A percentile compares a stretch with the other conserved stretches of the same genome.
These are phyloP conservation scores for Trypanosoma brucei DNA, from an alignment of 208 protist species.

Conservation along the genomic window DNA sequence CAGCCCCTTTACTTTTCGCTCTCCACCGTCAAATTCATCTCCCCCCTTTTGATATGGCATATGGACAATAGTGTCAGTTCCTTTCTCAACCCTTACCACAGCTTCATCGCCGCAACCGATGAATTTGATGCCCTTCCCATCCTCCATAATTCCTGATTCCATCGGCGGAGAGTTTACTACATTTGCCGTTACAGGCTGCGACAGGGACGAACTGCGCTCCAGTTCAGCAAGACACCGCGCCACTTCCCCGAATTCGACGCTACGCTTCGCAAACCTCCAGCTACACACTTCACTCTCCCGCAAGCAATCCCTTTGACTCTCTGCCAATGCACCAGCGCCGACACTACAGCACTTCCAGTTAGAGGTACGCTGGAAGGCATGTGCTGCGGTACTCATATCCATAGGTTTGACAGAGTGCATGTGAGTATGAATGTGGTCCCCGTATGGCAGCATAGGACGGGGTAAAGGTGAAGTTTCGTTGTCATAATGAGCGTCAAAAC, in stretches of 20 bases:
- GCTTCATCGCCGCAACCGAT: no score
- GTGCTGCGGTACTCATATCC: constrained; percentile 9
- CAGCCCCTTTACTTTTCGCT: no score
- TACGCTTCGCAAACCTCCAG: constrained; percentile 29
- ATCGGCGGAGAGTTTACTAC: no score
- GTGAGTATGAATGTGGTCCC: not conserved
- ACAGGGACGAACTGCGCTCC: constrained; percentile 28
- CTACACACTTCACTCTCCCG: constrained; percentile 34
- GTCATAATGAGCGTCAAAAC: not conserved
- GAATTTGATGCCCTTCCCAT: no score
- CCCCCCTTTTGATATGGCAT: no score
- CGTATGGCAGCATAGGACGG: constrained; percentile 1
- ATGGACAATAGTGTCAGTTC: no score
- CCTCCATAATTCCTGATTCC: no score
- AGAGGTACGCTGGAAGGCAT: constrained; percentile 36
- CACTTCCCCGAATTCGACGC: constrained; percentile 41
- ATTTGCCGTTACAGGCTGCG: constrained; percentile 6
- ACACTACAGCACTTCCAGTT: constrained; percentile 33
- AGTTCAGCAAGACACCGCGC: constrained; percentile 44
- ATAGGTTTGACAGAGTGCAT: constrained; percentile 12
- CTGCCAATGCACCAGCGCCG: constrained; percentile 20
- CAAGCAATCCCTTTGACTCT: constrained; percentile 35
- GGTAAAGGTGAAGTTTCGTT: constrained; percentile 19
- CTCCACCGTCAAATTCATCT: no score
- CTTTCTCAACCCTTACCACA: no score